Evolutionary conservation across 305 asterid genomes (phyloP).

Genomic region (Withania somnifera): DNA sequence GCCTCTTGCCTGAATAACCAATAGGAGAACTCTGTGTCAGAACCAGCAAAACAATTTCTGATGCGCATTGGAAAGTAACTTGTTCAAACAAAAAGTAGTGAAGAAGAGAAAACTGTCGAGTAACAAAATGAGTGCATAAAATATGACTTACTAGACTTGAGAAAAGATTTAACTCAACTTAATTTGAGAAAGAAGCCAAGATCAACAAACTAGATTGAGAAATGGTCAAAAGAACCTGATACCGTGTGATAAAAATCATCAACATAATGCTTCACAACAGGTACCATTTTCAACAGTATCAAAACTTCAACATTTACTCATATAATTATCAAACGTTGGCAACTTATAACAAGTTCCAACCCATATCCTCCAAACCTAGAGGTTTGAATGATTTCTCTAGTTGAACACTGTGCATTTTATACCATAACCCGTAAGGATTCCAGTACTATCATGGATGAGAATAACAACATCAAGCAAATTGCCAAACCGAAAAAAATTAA

Average conservation of each 20-base stretch:
- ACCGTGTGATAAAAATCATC: not conserved
- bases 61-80: not conserved
- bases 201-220: not conserved
- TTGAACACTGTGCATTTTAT: conserved; percentile 3
- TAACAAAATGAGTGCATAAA: not conserved
- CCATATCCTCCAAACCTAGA: not conserved
- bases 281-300: not conserved
- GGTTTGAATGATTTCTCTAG: not conserved
- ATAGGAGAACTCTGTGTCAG: not conserved
- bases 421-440: conserved; percentile 3
- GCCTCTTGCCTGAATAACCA: conserved; percentile 44
- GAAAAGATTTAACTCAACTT: not conserved
- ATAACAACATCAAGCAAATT: conserved; percentile 29
- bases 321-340: not conserved
- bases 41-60: not conserved
- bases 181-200: not conserved
- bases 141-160: not conserved
- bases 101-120: not conserved
- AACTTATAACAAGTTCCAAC: not conserved
- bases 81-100: not conserved
- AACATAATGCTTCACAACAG: not conserved
- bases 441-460: not conserved
- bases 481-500: conserved; percentile 8
- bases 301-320: not conserved
- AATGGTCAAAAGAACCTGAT: not conserved